Evolutionary conservation across 305 asterid species (phyloP).

Genomic region (Fraxinus velutina): DNA sequence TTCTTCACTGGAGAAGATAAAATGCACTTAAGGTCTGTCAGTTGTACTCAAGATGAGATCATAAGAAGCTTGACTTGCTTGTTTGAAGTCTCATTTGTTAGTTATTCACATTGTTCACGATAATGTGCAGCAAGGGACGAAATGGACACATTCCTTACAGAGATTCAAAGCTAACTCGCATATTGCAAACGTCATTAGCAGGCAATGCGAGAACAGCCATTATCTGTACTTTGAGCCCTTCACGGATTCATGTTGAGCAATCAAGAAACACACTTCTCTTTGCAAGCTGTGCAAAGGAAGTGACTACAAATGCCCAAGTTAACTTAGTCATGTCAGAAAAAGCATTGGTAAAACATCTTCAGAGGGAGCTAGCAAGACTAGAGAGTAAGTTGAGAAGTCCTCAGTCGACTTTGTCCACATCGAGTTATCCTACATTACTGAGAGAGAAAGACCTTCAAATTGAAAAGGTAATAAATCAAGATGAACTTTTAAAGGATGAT

Average conservation of each 20-base stretch:
- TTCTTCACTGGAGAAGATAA: neutral
- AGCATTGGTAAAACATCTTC: conserved; percentile 83
- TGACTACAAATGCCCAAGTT: conserved; percentile 73
- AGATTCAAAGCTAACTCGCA: conserved; percentile 93
- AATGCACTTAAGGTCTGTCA: neutral
- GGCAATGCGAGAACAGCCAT: conserved; percentile 91
- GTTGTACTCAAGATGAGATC: neutral
- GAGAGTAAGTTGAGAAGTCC: conserved; percentile 69
- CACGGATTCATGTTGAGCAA: conserved; percentile 80
- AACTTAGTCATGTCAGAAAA: conserved; percentile 89
- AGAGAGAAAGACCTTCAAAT: conserved; percentile 75
- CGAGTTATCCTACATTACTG: conserved; percentile 46
- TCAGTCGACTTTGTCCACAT: conserved; percentile 26
- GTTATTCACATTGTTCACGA: conserved; percentile 8
- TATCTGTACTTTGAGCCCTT: conserved; percentile 96
- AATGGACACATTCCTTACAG: conserved; percentile 85
- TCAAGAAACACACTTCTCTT: conserved; percentile 93
- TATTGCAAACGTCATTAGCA: conserved; percentile 79
- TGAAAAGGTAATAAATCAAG: conserved; percentile 46
- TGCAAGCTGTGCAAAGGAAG: conserved; percentile 97
- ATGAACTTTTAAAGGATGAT: neutral
- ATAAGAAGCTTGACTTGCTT: neutral
- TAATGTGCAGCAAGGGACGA: conserved; percentile 66
- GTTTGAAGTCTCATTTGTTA: neutral
- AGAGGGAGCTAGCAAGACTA: conserved; percentile 65